These are phyloP conservation scores for Basipetospora sp. DNA, from an alignment of 2,329 filamentous ascomycete genomes.

Conservation along the genomic window DNA sequence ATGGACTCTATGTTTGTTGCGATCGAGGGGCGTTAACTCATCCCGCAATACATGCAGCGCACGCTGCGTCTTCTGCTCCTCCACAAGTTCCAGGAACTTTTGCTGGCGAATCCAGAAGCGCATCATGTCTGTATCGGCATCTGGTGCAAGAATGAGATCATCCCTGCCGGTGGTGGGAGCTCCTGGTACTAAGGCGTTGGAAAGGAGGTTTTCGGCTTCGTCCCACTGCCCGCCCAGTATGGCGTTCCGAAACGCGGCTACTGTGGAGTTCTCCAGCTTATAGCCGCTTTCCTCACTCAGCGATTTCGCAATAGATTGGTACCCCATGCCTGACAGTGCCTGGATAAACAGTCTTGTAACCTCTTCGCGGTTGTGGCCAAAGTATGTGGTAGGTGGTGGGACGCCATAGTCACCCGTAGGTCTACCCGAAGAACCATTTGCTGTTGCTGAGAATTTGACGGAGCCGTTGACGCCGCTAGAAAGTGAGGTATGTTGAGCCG, in stretches of 20 bases:
- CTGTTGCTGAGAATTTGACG: conserved; percentile 8
- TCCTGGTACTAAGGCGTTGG: conserved; percentile 32
- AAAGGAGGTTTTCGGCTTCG: conserved; percentile 69
- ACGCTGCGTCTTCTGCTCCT: conserved; percentile 54
- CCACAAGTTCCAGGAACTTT: conserved; percentile 84
- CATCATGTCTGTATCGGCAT: conserved; percentile 65
- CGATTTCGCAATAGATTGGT: conserved; percentile 58
- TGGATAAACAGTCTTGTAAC: conserved; percentile 87
- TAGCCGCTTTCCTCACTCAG: conserved; percentile 73
- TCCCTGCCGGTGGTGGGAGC: conserved; percentile 23
- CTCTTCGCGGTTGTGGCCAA: conserved; percentile 81
- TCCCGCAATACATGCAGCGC: conserved; percentile 73
- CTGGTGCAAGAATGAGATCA: conserved; percentile 60
- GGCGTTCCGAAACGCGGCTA: conserved; percentile 70
- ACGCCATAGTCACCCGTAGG: conserved; percentile 16
- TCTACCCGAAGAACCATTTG: conserved; percentile 13
- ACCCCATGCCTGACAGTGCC: conserved; percentile 76
- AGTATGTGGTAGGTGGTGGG: conserved; percentile 43
- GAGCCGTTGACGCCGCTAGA: conserved; percentile 3
- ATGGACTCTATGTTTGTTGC: conserved; percentile 50
- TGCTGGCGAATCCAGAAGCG: conserved; percentile 80
- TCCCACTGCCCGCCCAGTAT: conserved; percentile 70
- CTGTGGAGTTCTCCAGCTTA: conserved; percentile 70
- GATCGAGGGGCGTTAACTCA: conserved; percentile 74
- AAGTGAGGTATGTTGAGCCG: not conserved